phyloP scores from a whole-genome alignment of 2,329 filamentous ascomycete genomes.

The Dactylellina haptotyla region DNA sequence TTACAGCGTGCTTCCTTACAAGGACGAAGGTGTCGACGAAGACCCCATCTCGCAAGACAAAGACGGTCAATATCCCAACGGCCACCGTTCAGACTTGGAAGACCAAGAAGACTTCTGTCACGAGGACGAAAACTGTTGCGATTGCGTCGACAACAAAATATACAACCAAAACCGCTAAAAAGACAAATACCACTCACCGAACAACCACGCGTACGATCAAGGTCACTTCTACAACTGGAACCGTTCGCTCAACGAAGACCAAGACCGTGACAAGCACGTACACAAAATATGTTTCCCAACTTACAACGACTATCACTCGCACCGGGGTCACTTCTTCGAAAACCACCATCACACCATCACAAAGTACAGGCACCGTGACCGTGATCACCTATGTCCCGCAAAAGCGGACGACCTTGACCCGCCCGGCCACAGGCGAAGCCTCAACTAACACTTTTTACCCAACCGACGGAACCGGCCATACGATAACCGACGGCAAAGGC shows the following conservation, averaged over 20 bases:
- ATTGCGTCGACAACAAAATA: neutral
- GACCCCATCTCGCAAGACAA: neutral
- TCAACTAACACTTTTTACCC: neutral
- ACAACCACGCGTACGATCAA: neutral
- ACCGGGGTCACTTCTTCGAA: neutral
- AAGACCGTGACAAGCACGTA: neutral
- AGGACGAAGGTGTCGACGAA: neutral
- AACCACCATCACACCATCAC: neutral
- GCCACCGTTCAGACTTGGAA: neutral
- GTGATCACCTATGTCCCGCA: slow-evolving; percentile 2
- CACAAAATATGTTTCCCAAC: neutral
- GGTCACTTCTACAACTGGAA: neutral
- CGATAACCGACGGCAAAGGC: neutral
- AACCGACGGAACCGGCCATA: neutral
- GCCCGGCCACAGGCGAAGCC: neutral
- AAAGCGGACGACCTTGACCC: neutral
- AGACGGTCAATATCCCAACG: neutral
- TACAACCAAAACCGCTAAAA: neutral
- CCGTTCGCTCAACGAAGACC: neutral
- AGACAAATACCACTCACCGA: neutral
- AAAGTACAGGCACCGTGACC: neutral
- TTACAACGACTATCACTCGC: neutral
- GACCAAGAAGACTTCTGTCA: neutral
- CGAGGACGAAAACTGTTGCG: neutral
- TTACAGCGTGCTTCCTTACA: neutral